Percentiles rank a stretch among this genome's conserved stretches.
Evolutionary conservation across 441 rosid genomes (phyloP).

Genomic region (Erodium moschatum): DNA sequence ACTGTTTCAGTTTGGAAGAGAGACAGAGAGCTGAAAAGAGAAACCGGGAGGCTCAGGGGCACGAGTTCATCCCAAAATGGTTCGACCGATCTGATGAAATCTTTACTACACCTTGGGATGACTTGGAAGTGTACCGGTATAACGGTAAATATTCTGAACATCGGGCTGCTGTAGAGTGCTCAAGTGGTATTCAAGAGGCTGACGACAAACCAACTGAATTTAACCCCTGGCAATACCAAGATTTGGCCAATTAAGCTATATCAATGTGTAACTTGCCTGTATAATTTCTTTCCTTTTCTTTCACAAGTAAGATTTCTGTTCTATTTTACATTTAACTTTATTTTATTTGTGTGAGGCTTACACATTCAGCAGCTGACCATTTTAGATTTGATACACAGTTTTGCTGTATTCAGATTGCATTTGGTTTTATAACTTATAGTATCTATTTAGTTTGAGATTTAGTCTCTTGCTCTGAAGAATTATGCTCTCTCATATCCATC

Average conservation of each 20-base stretch:
- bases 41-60: constrained; percentile 58
- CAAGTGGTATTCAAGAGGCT: constrained; percentile 30
- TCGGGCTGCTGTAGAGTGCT: constrained; percentile 45
- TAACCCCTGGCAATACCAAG: constrained; percentile 56
- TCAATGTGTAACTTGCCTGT: constrained; percentile 1
- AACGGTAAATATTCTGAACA: constrained; percentile 70
- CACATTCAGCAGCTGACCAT: background rate
- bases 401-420: background rate
- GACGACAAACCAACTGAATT: constrained; percentile 39
- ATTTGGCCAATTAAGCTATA: constrained; percentile 32
- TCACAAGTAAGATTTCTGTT: background rate
- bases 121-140: constrained; percentile 75
- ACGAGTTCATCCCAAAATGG: constrained; percentile 70
- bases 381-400: constrained; percentile 3
- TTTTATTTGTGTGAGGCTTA: background rate
- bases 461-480: no score
- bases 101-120: constrained; percentile 91
- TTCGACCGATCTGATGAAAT: constrained; percentile 64
- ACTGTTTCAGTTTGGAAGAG: constrained; percentile 72
- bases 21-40: constrained; percentile 89
- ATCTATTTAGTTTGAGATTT: no score
- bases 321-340: background rate
- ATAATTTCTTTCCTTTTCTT: constrained; percentile 13
- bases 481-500: no score
- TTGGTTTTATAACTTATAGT: background rate